phyloP scores from a whole-genome alignment of 2,329 filamentous ascomycete species.

The Triangularia verruculosa region DNA sequence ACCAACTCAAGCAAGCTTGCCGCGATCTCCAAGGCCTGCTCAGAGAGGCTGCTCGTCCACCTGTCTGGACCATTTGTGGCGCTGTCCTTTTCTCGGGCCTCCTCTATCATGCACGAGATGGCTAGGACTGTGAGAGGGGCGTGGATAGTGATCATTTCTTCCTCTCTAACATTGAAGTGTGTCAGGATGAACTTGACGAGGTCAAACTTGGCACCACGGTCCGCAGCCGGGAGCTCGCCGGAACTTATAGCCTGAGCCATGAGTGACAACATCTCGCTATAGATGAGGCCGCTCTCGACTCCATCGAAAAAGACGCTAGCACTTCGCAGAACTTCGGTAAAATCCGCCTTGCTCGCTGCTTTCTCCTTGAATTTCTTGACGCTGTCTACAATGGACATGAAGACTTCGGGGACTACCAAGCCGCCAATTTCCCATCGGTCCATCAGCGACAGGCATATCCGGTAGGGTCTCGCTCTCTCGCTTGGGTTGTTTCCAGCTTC shows the following conservation, averaged over 20 bases:
- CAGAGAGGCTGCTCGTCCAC: slow-evolving; percentile 22
- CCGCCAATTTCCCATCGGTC: slow-evolving; percentile 97
- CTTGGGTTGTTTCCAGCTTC: slow-evolving; percentile 49
- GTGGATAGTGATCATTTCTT: slow-evolving; percentile 89
- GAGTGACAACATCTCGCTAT: slow-evolving; percentile 73
- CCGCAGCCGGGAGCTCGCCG: slow-evolving; percentile 40
- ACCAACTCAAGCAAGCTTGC: slow-evolving; percentile 60
- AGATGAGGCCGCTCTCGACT: slow-evolving; percentile 91
- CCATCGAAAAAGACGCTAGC: slow-evolving; percentile 97
- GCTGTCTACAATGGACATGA: slow-evolving; percentile 79
- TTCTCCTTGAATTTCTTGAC: slow-evolving; percentile 69
- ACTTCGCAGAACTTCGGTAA: slow-evolving; percentile 84
- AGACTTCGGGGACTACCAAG: slow-evolving; percentile 81
- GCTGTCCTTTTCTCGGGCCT: slow-evolving; percentile 42
- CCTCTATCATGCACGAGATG: slow-evolving; percentile 57
- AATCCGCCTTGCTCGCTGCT: slow-evolving; percentile 65
- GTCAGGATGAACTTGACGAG: slow-evolving; percentile 78
- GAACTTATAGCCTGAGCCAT: slow-evolving; percentile 58
- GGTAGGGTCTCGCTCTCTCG: slow-evolving; percentile 79
- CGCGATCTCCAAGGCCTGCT: slow-evolving; percentile 46
- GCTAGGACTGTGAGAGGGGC: slow-evolving; percentile 74
- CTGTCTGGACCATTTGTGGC: slow-evolving; percentile 11
- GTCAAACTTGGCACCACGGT: slow-evolving; percentile 62
- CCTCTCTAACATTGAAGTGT: slow-evolving; percentile 91
- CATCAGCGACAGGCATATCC: slow-evolving; percentile 93